These are phyloP conservation scores for Verbascum thapsus DNA, from an alignment of 257 asterid species.

Conservation along the genomic window DNA sequence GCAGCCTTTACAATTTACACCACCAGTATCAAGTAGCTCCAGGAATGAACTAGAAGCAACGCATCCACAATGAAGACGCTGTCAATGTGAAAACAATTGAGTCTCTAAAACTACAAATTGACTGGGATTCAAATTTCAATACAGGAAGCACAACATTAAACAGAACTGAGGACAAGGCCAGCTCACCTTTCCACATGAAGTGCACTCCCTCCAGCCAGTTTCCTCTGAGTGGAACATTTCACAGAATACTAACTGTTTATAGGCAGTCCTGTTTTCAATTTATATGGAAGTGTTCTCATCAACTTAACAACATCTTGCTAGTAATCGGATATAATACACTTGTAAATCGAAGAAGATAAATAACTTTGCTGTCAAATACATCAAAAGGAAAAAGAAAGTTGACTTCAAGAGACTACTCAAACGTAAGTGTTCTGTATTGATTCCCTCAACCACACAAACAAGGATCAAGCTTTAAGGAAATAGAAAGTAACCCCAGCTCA, in stretches of 20 bases:
- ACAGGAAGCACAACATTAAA: background rate
- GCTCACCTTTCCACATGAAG: slow-evolving; percentile 85
- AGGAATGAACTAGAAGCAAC: slow-evolving; percentile 76
- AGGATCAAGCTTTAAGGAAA: background rate
- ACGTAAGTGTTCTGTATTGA: background rate
- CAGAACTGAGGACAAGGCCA: background rate
- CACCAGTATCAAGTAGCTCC: slow-evolving; percentile 80
- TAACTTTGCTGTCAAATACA: background rate
- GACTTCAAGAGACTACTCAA: background rate
- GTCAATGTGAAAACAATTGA: slow-evolving; percentile 32
- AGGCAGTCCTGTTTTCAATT: slow-evolving; percentile 63
- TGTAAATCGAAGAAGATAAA: slow-evolving; percentile 7
- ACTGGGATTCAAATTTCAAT: slow-evolving; percentile 16
- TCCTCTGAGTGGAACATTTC: slow-evolving; percentile 83
- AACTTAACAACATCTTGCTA: background rate
- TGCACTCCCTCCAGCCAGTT: slow-evolving; percentile 93
- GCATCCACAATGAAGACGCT: slow-evolving; percentile 98
- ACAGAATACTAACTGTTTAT: slow-evolving; percentile 74
- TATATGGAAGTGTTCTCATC: slow-evolving; percentile 24
- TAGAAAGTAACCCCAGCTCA: slow-evolving; percentile 2
- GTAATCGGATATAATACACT: background rate
- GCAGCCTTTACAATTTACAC: slow-evolving; percentile 76
- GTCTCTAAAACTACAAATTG: slow-evolving; percentile 9
- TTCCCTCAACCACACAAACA: background rate
- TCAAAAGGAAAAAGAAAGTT: background rate